These are phyloP conservation scores for Isoetes engelmannii DNA, from an alignment of 83 land plant genomes.

Conservation along the genomic window DNA sequence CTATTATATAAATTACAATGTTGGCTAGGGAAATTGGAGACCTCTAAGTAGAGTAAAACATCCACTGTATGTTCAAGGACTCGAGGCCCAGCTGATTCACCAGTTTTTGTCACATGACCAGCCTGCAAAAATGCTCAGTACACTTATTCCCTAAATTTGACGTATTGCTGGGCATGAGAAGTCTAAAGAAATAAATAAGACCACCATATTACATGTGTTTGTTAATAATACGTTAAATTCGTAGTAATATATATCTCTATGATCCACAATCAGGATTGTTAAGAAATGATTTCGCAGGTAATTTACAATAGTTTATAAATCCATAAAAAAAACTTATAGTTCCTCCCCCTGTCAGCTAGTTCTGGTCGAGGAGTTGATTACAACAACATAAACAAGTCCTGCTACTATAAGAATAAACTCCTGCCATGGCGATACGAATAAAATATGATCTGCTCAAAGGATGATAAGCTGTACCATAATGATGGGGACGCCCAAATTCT, in stretches of 20 bases:
- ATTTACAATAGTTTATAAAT: too few species aligned
- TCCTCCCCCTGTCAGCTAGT: too few species aligned
- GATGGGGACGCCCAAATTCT: conserved; percentile 51
- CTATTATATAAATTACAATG: not conserved
- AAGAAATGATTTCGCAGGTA: too few species aligned
- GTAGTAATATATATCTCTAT: too few species aligned
- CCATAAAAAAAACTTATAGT: too few species aligned
- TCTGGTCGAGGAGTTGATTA: too few species aligned
- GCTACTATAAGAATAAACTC: too few species aligned
- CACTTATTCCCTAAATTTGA: not conserved
- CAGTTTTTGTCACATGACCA: conserved; percentile 93
- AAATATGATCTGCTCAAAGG: not conserved
- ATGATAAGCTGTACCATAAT: not conserved
- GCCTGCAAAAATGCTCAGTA: conserved; percentile 37
- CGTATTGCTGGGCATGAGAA: not conserved
- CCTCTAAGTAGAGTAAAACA: conserved; percentile 89
- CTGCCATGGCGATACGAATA: too few species aligned
- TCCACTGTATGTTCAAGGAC: conserved; percentile 92
- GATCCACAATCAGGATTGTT: too few species aligned
- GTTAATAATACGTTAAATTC: too few species aligned
- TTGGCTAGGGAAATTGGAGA: conserved; percentile 8
- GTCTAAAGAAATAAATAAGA: not conserved
- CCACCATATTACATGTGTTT: not conserved
- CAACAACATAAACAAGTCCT: too few species aligned
- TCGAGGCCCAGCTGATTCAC: conserved; percentile 96